Base-by-base conservation (phyloP, 129 eudicot genomes). In the Mikania micrantha region DNA sequence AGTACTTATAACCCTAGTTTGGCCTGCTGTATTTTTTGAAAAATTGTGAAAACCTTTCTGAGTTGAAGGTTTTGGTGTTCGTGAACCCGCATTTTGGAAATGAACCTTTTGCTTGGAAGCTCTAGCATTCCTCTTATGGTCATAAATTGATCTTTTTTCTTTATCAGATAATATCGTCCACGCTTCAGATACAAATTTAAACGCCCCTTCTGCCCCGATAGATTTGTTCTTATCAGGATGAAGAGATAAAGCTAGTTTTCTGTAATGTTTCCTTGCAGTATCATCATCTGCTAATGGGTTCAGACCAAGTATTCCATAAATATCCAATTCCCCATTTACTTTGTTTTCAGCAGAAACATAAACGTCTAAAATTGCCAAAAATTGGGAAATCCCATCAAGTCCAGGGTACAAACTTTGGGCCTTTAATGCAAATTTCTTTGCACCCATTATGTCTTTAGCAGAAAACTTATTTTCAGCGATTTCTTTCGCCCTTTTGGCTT, bases 141-240 rank as follows among this genome's bases (percentile, higher is more conserved):
- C 95, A 75, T 87, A 90, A 13, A 74, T 66, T 45, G 64, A 65
- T 83, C 86, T 83, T 79, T 74, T 85, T 29, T 65, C 42, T 61
- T 79, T 87, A 77, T 91, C 95, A 17, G 95, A 85, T 69, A 91
- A 60, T 21, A 85, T 15, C 66, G 78, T 91, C 95, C 93, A 91
- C 0, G 97, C 93, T 79, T 91, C 85, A 32, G 92, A 83, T 60
- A 91, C 63, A 24, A 67, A 79, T 34, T 83, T 74, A 80, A 91
- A 91, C 7, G 97, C 97, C 63, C 93, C 93, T 63, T 87, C 97
- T 9, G 95, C 97, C 52, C 97, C 97, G 17, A 83, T 17, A 27
- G 88, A 77, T 60, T 86, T 85, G 80, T 87, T 91, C 65, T 91
- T 91, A 57, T 91, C 97, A 1, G 97, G 97, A 85, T 91, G 97